phyloP scores from a whole-genome alignment of 495 filamentous ascomycete species.

The Aspergillus coremiiformis region DNA sequence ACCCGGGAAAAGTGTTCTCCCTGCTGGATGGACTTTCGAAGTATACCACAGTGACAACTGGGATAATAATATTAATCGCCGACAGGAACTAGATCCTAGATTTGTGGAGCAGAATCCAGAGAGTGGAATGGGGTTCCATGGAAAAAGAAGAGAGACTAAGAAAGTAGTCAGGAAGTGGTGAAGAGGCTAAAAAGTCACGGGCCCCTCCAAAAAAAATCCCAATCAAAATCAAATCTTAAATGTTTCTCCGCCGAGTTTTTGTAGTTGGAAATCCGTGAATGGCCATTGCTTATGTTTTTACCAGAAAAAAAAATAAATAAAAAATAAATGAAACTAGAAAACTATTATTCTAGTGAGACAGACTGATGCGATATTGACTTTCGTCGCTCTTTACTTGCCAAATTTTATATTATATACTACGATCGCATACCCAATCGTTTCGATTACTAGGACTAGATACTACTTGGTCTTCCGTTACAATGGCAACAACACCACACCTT shows the following conservation, averaged over 20 bases:
- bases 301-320: neutral
- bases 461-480: conserved; percentile 5
- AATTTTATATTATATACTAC: conserved; percentile 2
- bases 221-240: conserved; percentile 5
- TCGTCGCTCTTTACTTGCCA: neutral
- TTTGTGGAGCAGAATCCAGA: neutral
- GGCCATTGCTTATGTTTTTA: conserved; percentile 8
- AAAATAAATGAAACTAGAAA: neutral
- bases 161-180: neutral
- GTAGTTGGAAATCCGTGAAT: neutral
- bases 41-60: neutral
- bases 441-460: too few species aligned
- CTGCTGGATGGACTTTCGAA: conserved; percentile 2
- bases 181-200: neutral
- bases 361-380: neutral
- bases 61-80: too few species aligned
- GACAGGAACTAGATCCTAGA: neutral
- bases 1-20: conserved; percentile 25
- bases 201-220: neutral
- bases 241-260: conserved; percentile 22
- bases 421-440: neutral
- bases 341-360: neutral
- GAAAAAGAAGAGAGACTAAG: conserved; percentile 1
- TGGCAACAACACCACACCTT: conserved; percentile 18
- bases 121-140: conserved; percentile 2